Evolutionary conservation across 805 yeast species (phyloP).

Genomic region (Kluyveromyces aestuarii): DNA sequence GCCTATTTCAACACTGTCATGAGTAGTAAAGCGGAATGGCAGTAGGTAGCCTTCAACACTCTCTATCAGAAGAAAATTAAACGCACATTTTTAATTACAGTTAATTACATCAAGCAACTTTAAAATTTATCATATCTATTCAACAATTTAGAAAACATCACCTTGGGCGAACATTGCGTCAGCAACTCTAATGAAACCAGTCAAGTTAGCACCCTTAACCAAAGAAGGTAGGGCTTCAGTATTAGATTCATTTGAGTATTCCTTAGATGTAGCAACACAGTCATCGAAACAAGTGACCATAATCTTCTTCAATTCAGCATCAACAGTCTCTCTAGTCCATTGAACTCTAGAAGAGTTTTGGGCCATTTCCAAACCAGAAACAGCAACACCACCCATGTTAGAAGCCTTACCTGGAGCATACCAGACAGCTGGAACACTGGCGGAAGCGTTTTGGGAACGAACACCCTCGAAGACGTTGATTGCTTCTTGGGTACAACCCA

Average conservation of each 20-base stretch:
- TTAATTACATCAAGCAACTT: background rate
- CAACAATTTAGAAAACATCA: conserved; percentile 38
- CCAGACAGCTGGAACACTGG: conserved; percentile 61
- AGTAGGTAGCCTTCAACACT: background rate
- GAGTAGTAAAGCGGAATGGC: no score
- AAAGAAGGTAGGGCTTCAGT: conserved; percentile 77
- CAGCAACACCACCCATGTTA: conserved; percentile 99
- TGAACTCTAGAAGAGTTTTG: conserved; percentile 92
- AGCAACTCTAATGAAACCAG: conserved; percentile 97
- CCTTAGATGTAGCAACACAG: conserved; percentile 81
- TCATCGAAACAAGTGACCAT: conserved; percentile 89
- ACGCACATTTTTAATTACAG: background rate
- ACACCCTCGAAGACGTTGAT: conserved; percentile 86
- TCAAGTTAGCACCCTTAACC: conserved; percentile 98
- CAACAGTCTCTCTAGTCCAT: conserved; percentile 93
- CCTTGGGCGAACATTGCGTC: conserved; percentile 98
- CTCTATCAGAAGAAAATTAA: background rate
- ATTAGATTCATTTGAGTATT: conserved; percentile 63
- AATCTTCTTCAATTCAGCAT: conserved; percentile 78
- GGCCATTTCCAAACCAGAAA: conserved; percentile 98
- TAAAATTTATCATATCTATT: background rate
- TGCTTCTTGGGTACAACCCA: conserved; percentile 98
- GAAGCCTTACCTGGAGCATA: conserved; percentile 99
- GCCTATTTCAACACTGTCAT: no score
- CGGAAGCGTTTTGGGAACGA: conserved; percentile 39